Evolutionary conservation across 371 early-diverging fungal genomes (phyloP).

Genomic region (Syncephalis plumigaleata): DNA sequence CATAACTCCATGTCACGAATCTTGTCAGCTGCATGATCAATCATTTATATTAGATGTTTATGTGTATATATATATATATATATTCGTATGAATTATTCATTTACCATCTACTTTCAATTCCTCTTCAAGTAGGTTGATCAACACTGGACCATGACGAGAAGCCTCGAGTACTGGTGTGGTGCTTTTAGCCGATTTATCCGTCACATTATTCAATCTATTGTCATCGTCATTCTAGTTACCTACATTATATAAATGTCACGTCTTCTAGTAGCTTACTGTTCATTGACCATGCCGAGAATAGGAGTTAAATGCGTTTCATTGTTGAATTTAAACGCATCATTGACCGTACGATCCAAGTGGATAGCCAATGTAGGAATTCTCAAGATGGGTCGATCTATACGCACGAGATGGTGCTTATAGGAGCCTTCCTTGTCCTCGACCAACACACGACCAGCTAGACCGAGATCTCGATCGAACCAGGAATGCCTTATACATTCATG

Average conservation of each 20-base stretch:
- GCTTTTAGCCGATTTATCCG: neutral
- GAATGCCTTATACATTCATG: slow-evolving; percentile 64
- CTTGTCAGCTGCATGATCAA: slow-evolving; percentile 27
- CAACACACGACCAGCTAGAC: slow-evolving; percentile 90
- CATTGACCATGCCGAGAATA: slow-evolving; percentile 60
- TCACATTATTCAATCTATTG: neutral
- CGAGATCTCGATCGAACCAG: slow-evolving; percentile 96
- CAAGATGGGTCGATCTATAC: slow-evolving; percentile 67
- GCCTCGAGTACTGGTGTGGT: neutral
- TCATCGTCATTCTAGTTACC: neutral
- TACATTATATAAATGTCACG: no score
- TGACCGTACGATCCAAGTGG: slow-evolving; percentile 76
- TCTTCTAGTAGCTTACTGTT: slow-evolving; percentile 23
- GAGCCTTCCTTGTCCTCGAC: slow-evolving; percentile 50
- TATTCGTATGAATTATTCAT: neutral
- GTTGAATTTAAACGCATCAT: slow-evolving; percentile 80
- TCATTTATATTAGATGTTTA: no score
- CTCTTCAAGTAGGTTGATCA: slow-evolving; percentile 53
- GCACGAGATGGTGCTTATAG: slow-evolving; percentile 50
- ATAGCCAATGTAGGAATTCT: slow-evolving; percentile 94
- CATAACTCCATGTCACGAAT: slow-evolving; percentile 92
- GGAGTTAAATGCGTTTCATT: slow-evolving; percentile 87
- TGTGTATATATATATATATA: neutral
- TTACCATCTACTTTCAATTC: slow-evolving; percentile 50
- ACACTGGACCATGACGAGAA: slow-evolving; percentile 50